Evolutionary conservation across 441 rosid species (phyloP).

Genomic region (Aleurites moluccanus): DNA sequence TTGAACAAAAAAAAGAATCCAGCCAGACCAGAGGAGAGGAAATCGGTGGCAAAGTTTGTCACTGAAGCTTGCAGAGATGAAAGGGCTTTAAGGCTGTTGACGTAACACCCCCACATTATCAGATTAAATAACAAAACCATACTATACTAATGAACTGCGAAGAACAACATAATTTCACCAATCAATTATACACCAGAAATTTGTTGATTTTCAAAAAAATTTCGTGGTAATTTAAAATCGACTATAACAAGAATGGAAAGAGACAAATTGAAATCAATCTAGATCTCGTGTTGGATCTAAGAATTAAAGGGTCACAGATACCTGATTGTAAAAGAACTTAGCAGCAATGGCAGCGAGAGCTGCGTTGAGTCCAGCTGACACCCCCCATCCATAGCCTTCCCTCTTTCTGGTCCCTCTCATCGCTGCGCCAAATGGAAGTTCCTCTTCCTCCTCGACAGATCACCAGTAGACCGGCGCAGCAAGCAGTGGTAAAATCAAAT

Average conservation of each 20-base stretch:
- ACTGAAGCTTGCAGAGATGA: conserved; percentile 83
- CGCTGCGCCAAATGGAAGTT: neutral
- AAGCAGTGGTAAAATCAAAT: neutral
- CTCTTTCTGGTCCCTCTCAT: conserved; percentile 32
- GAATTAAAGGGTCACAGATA: conserved; percentile 8
- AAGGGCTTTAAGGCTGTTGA: conserved; percentile 79
- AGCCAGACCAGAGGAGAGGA: conserved; percentile 81
- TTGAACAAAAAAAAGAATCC: conserved; percentile 70
- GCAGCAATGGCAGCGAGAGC: conserved; percentile 81
- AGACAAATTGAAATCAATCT: neutral
- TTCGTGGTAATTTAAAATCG: neutral
- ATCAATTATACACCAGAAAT: too few relatives aligned
- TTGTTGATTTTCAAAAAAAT: neutral
- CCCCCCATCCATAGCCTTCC: conserved; percentile 72
- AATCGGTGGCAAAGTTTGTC: conserved; percentile 79
- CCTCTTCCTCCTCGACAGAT: too few relatives aligned
- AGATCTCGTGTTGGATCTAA: neutral
- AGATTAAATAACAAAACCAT: conserved; percentile 62
- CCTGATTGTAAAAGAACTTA: conserved; percentile 58
- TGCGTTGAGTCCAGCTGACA: conserved; percentile 69
- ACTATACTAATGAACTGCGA: conserved; percentile 58
- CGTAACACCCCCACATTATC: conserved; percentile 89
- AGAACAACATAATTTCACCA: neutral
- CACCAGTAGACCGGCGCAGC: too few relatives aligned
- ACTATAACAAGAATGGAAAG: neutral